Base-by-base conservation (phyloP, 805 yeast genomes). In the Clavispora vitiphila region DNA sequence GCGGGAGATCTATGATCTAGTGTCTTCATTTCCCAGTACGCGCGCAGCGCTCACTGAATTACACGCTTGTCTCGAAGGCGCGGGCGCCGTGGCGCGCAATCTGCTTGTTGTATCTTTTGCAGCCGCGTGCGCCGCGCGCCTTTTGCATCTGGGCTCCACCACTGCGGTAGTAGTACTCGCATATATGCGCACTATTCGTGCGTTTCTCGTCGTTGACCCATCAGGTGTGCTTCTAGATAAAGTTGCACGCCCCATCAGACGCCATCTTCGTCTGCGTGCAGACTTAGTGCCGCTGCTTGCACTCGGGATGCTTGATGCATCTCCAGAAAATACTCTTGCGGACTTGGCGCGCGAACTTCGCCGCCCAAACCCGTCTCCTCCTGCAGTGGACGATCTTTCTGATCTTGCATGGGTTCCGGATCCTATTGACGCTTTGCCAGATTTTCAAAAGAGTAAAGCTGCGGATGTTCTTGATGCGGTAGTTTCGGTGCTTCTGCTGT, bases 341-440 rank as follows among this genome's bases (percentile, higher is more conserved):
- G 86, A 80, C 40, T 57, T 87, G 21, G 72, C 83, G 0, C 63
- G 65, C 4, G 83, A 81, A 45, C 62, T 88, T 10, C 62, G 65
- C 40, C 62, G 55, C 15, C 35, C 18, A 4, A 23, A 34, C n/a
- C 42, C 39, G 5, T 32, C 34, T 4, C 14, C 38, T 6, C 45
- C 49, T 4, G 36, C 43, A 4, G 47, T 54, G 5, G 78, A 76
- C 34, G 78, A 72, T 30, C 55, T 67, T 37, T 50, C 66, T 9
- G 80, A 76, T 48, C 54, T 79, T 2, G 66, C 74, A 36, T 87
- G 96, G 96, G 59, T 60, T 8, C 96, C 96, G 0, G 95, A 86
- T 51, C 96, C 96, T 0, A 74, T 86, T 12, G 96, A 88, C 63
- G 95, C 96, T 0, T 74, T 89, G n/a, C 86, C 90, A 0, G 95